Evolutionary conservation across 2,329 filamentous ascomycete genomes (phyloP), one percentile per base, ranked within the genome.

Genomic region (Penicillium sp.): DNA sequence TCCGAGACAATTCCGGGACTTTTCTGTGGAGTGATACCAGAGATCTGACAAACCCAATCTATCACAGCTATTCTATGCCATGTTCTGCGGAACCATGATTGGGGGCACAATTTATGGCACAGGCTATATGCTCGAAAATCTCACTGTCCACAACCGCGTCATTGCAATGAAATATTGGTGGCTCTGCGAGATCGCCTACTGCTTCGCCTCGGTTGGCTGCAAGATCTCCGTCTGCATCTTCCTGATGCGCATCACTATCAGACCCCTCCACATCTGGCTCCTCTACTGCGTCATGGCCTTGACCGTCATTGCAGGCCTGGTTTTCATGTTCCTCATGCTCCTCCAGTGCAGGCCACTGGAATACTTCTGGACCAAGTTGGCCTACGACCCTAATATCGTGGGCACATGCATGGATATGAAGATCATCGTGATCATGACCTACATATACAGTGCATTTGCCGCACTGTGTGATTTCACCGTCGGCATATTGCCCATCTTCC

Each of bases 151-250:
- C 5, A 13, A 63, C 19, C 56, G 57, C 1, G 55, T 61, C 4
- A 57, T 42, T 1, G 63, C 64, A 8, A 65, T 64, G 60, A 56
- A 57, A 55, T 66, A 60, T 48, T 78, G 75, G 75, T 79, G 73
- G 64, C 66, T 79, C 12, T 76, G 74, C 57, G 76, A 79, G 52
- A 61, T 77, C 13, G 71, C 75, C 45, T 80, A 79, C 57, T 71
- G 72, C 4, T 59, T 75, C 29, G 64, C 72, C 4, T 76, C 71
- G 5, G 67, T 72, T 44, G 61, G 70, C 15, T 69, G 76, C 54
- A 78, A 77, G 52, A 68, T 78, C 37, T 73, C 76, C 3, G 71
- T 80, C 45, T 75, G 70, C 24, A 68, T 77, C 22, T 78, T 79
- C 64, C 67, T 79, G 22, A 68, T 78, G 24, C 72, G 77, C 37